phyloP scores from a whole-genome alignment of 176 grass and related monocot genomes.

The Cymbopogon citratus region DNA sequence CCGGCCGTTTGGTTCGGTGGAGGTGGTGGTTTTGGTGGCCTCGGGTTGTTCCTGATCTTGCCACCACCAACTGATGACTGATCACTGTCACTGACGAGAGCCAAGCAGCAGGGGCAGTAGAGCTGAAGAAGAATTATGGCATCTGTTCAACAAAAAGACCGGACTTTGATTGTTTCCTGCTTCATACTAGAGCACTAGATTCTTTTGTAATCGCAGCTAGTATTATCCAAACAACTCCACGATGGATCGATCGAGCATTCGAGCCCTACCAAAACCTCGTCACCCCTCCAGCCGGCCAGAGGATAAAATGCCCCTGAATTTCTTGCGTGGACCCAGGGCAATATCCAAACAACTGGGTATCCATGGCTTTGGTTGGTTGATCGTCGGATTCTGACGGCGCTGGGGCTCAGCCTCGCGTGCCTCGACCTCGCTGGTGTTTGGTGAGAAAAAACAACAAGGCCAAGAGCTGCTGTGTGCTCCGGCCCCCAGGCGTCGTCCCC shows the following conservation, averaged over 20 bases:
- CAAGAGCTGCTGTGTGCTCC: neutral
- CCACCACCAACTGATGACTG: neutral
- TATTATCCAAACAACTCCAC: constrained; percentile 29
- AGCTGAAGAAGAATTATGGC: neutral
- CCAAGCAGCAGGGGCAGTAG: neutral
- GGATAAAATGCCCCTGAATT: neutral
- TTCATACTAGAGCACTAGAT: neutral
- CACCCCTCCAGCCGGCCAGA: neutral
- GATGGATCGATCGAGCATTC: neutral
- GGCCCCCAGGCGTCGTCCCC: too few species aligned
- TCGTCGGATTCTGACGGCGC: constrained; percentile 15
- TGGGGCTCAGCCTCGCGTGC: neutral
- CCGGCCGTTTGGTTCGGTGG: constrained; percentile 15
- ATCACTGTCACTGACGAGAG: too few species aligned
- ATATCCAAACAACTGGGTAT: neutral
- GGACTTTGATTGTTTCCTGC: neutral
- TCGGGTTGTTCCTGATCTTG: neutral
- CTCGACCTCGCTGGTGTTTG: neutral
- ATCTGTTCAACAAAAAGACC: neutral
- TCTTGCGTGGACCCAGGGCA: too few species aligned
- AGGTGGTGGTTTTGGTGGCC: constrained; percentile 18
- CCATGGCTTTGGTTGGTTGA: neutral
- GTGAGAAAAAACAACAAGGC: constrained; percentile 17
- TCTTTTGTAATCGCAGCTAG: neutral
- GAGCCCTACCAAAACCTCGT: neutral